Conservation (phyloP, 768 basidiomycete genomes). For the Coprinopsis cinerea region DNA sequence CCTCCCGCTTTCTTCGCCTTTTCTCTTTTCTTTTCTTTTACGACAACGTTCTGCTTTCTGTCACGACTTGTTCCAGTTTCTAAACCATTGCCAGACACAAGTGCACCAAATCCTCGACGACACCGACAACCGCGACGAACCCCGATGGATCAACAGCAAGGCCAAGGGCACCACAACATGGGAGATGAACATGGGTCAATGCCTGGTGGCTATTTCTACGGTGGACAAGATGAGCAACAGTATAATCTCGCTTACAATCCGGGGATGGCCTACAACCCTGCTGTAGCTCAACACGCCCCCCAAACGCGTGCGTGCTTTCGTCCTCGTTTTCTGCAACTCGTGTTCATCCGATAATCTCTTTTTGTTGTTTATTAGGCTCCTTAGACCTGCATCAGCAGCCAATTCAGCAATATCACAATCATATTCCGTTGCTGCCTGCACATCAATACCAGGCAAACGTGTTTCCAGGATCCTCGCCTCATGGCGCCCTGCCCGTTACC, state of each 20-base stretch:
- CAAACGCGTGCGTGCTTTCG: constrained; percentile 69
- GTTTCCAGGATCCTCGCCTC: constrained; percentile 56
- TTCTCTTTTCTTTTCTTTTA: constrained; percentile 32
- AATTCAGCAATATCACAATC: constrained; percentile 43
- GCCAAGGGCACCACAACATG: constrained; percentile 34
- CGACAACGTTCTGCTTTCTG: constrained; percentile 24
- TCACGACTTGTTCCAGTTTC: constrained; percentile 14
- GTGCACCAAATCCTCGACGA: constrained; percentile 18
- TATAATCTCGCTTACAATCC: constrained; percentile 50
- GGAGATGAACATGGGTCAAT: constrained; percentile 43
- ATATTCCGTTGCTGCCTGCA: constrained; percentile 55
- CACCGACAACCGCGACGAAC: constrained; percentile 28
- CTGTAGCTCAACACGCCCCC: constrained; percentile 49
- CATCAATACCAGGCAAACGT: constrained; percentile 62
- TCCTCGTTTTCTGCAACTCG: constrained; percentile 34
- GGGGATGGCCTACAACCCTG: constrained; percentile 58
- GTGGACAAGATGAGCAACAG: constrained; percentile 46
- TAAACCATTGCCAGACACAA: constrained; percentile 3
- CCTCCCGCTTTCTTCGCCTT: constrained; percentile 25
- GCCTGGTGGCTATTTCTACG: constrained; percentile 41
- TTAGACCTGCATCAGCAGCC: constrained; percentile 58
- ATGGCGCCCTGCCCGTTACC: constrained; percentile 60
- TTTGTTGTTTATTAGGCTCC: constrained; percentile 53
- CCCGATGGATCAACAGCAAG: constrained; percentile 45
- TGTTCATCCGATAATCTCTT: constrained; percentile 63